phyloP scores from a whole-genome alignment of 495 filamentous ascomycete genomes.

The Hyaloscypha variabilis region DNA sequence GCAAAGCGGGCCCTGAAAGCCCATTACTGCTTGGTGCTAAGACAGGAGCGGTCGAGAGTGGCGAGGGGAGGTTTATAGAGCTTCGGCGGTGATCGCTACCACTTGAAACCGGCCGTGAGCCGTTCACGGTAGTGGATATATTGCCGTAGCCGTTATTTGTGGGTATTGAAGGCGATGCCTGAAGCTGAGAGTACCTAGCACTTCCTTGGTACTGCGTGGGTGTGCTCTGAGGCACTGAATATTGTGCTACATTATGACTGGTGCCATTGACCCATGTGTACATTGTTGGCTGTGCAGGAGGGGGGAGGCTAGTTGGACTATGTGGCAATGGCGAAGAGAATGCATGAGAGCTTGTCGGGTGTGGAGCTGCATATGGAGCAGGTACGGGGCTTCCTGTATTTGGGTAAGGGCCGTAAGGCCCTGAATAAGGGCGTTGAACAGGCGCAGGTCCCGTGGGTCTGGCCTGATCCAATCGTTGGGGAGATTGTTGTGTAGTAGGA shows the following conservation, averaged over 20 bases:
- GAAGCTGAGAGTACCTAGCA: slow-evolving; percentile 1
- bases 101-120: slow-evolving; percentile 10
- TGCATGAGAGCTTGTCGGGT: slow-evolving; percentile 22
- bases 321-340: slow-evolving; percentile 32
- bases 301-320: slow-evolving; percentile 32
- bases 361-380: slow-evolving; percentile 8
- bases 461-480: not conserved
- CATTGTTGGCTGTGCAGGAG: slow-evolving; percentile 21
- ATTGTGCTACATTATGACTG: not conserved
- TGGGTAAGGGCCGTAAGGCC: slow-evolving; percentile 10
- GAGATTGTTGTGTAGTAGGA: not conserved
- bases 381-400: slow-evolving; percentile 4
- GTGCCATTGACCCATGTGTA: slow-evolving; percentile 30
- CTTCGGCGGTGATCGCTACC: slow-evolving; percentile 15
- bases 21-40: slow-evolving; percentile 24
- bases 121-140: slow-evolving; percentile 3
- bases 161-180: slow-evolving; percentile 18
- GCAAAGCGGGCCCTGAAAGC: slow-evolving; percentile 2
- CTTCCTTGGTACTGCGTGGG: not conserved
- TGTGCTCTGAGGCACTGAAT: not conserved
- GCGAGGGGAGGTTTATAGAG: slow-evolving; percentile 23
- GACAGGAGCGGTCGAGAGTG: slow-evolving; percentile 24
- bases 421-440: slow-evolving; percentile 3
- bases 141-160: not conserved
- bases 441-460: not conserved